Conservation (phyloP, 345 rosid genomes). For the Lumnitzera littorea region DNA sequence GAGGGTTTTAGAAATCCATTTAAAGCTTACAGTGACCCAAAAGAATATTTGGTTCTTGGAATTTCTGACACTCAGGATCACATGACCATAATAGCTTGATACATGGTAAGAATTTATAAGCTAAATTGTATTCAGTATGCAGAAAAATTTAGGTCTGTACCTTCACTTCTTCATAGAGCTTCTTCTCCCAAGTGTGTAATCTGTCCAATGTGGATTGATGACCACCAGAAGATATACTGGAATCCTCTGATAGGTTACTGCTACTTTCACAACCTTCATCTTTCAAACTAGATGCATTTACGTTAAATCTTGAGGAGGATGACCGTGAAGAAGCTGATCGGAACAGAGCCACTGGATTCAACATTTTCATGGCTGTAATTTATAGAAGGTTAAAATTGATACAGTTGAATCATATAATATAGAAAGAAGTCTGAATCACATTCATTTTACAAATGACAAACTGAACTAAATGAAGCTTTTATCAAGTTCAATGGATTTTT, state of each 20-base stretch:
- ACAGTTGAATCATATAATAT: too few species aligned
- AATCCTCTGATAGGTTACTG: constrained; percentile 53
- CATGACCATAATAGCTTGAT: too few species aligned
- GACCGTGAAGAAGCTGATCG: constrained; percentile 90
- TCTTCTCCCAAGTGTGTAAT: constrained; percentile 92
- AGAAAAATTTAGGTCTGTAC: constrained; percentile 25
- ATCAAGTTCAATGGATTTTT: too few species aligned
- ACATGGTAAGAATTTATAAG: too few species aligned
- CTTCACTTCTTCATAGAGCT: constrained; percentile 89
- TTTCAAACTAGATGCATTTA: constrained; percentile 48
- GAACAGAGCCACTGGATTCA: constrained; percentile 89
- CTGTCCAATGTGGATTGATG: constrained; percentile 83
- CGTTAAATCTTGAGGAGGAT: constrained; percentile 68
- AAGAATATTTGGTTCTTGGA: too few species aligned
- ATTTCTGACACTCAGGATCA: too few species aligned
- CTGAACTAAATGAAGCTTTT: too few species aligned
- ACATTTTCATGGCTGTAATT: constrained; percentile 66
- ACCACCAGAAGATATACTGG: constrained; percentile 50
- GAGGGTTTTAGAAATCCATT: too few species aligned
- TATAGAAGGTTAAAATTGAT: constrained; percentile 2
- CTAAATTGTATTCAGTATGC: neutral
- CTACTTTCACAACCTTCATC: constrained; percentile 51
- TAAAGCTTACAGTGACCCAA: too few species aligned
- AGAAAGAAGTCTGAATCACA: too few species aligned
- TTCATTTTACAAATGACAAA: too few species aligned